These are phyloP conservation scores for Aspergillus cejpii DNA, from an alignment of 2,329 filamentous ascomycete genomes.

Conservation along the genomic window DNA sequence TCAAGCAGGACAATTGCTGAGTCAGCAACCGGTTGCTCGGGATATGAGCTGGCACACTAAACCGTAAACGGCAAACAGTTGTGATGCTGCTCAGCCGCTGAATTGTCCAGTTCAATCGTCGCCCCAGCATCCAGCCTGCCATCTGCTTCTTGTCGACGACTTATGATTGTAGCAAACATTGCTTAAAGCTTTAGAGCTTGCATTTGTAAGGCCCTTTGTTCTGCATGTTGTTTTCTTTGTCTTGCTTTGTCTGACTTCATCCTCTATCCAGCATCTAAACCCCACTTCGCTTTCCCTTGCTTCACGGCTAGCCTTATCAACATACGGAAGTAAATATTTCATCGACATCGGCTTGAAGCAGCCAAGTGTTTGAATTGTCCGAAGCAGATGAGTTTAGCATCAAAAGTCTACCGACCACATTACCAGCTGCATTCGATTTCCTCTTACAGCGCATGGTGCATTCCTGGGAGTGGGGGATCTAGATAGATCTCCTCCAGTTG, in stretches of 20 bases:
- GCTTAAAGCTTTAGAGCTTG: not conserved
- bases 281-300: constrained; percentile 7
- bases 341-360: not conserved
- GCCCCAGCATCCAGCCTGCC: constrained; percentile 8
- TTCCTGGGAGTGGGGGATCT: constrained; percentile 40
- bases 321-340: constrained; percentile 6
- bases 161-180: not conserved
- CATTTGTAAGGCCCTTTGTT: not conserved
- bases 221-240: not conserved
- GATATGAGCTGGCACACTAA: constrained; percentile 38
- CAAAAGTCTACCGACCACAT: not conserved
- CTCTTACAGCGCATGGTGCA: constrained; percentile 37
- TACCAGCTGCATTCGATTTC: constrained; percentile 8
- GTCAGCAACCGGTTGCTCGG: constrained; percentile 34
- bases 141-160: constrained; percentile 6
- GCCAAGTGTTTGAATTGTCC: not conserved
- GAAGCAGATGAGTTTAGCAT: not conserved
- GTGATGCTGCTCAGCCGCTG: constrained; percentile 15
- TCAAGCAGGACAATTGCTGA: constrained; percentile 13
- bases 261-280: not conserved
- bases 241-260: not conserved
- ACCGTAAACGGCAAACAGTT: constrained; percentile 39
- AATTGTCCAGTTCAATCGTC: constrained; percentile 4
- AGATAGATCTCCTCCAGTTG: constrained; percentile 39
- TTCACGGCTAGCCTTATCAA: constrained; percentile 10